Evolutionary conservation across 2,329 filamentous ascomycete genomes (phyloP).

Genomic region (Sporothrix pseudoabietina): DNA sequence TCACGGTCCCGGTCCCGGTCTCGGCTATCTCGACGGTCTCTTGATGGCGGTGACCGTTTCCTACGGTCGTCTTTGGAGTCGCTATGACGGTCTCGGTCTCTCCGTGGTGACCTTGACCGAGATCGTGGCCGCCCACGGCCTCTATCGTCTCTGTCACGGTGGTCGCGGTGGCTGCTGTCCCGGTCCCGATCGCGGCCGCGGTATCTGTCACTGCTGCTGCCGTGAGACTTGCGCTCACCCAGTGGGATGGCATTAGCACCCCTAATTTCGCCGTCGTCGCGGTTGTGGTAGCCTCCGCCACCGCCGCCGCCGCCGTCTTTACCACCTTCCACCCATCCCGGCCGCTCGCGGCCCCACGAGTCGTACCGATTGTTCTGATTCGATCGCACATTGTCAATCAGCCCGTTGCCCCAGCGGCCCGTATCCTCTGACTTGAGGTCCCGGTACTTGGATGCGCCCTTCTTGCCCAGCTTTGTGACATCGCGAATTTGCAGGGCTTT

Average conservation of each 20-base stretch:
- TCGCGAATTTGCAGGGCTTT: constrained; percentile 92
- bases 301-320: constrained; percentile 44
- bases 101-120: constrained; percentile 45
- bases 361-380: constrained; percentile 37
- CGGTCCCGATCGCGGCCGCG: constrained; percentile 33
- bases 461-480: constrained; percentile 90
- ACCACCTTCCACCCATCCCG: constrained; percentile 29
- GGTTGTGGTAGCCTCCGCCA: background rate
- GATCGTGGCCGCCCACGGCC: constrained; percentile 40
- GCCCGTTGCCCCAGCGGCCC: constrained; percentile 69
- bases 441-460: constrained; percentile 85
- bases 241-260: constrained; percentile 73
- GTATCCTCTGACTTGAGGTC: constrained; percentile 91
- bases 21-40: constrained; percentile 52
- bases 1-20: constrained; percentile 46
- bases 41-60: constrained; percentile 59
- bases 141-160: constrained; percentile 40
- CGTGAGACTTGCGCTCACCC: constrained; percentile 57
- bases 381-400: constrained; percentile 56
- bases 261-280: constrained; percentile 51
- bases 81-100: constrained; percentile 41
- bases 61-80: constrained; percentile 51
- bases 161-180: constrained; percentile 33
- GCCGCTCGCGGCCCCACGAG: constrained; percentile 31
- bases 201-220: constrained; percentile 37